Conservation (phyloP, 345 rosid species). For the Eutrema japonicum region DNA sequence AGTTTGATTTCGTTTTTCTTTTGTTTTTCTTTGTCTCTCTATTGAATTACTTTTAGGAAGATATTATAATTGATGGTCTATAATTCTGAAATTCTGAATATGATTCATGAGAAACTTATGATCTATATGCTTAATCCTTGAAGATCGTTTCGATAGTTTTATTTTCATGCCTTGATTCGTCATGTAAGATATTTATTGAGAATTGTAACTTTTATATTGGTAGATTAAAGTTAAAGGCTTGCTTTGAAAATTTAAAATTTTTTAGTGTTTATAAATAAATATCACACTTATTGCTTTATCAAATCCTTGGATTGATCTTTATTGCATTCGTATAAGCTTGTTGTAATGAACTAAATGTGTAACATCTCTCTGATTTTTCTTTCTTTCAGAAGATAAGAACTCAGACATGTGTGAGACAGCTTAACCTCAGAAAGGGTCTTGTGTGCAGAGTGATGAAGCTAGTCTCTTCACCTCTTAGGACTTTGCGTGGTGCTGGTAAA, state of each 20-base stretch:
- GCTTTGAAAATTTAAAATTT: no score
- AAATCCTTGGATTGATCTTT: neutral
- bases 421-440: constrained; percentile 81
- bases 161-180: neutral
- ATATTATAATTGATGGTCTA: neutral
- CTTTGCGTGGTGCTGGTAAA: constrained; percentile 83
- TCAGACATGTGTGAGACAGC: constrained; percentile 68
- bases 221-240: no score
- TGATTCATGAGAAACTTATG: neutral
- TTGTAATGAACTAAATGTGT: neutral
- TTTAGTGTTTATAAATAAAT: neutral
- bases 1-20: constrained; percentile 21
- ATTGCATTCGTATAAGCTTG: neutral
- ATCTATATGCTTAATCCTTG: neutral
- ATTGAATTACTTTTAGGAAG: neutral
- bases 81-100: neutral
- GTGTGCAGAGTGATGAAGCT: constrained; percentile 67
- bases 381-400: constrained; percentile 51
- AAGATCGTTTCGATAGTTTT: constrained; percentile 6
- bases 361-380: neutral
- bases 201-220: neutral
- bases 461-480: constrained; percentile 70
- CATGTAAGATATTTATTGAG: neutral
- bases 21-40: neutral
- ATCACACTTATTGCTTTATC: neutral